These are phyloP conservation scores for Paxillus involutus DNA, from an alignment of 768 basidiomycete genomes.

Conservation along the genomic window DNA sequence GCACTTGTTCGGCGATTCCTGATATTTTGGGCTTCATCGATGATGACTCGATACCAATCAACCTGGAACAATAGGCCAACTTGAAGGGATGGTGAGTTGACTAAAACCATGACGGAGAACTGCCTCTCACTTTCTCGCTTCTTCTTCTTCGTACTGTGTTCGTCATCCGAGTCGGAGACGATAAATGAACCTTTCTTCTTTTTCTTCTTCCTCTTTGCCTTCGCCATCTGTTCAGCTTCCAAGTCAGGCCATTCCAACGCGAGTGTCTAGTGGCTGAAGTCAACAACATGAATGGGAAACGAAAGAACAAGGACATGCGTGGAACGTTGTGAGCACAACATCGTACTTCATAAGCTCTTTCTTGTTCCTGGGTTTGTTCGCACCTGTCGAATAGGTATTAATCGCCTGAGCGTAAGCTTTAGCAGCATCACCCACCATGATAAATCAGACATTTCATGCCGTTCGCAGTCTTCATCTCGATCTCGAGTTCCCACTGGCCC, in stretches of 20 bases:
- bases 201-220: conserved; percentile 16
- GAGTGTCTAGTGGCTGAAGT: conserved; percentile 43
- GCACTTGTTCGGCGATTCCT: conserved; percentile 42
- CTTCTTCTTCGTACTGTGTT: conserved; percentile 30
- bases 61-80: conserved; percentile 45
- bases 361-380: conserved; percentile 44
- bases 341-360: conserved; percentile 57
- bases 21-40: conserved; percentile 60
- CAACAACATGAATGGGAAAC: background rate
- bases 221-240: conserved; percentile 40
- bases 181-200: conserved; percentile 23
- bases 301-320: conserved; percentile 19
- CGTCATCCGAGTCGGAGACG: conserved; percentile 20
- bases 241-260: conserved; percentile 58
- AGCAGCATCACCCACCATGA: conserved; percentile 43
- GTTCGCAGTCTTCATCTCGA: conserved; percentile 54
- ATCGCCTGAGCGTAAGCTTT: too few species aligned
- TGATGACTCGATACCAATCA: conserved; percentile 51
- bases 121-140: conserved; percentile 32
- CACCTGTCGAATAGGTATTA: conserved; percentile 17
- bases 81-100: conserved; percentile 15
- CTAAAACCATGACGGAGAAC: conserved; percentile 24
- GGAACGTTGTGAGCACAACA: conserved; percentile 60
- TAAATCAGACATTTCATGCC: conserved; percentile 56
- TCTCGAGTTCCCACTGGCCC: conserved; percentile 64